A percentile compares a stretch with the other conserved stretches of the same genome.
These are phyloP conservation scores for Pseudozyma hubeiensis DNA, from an alignment of 1,284 basidiomycete genomes.

Conservation along the genomic window DNA sequence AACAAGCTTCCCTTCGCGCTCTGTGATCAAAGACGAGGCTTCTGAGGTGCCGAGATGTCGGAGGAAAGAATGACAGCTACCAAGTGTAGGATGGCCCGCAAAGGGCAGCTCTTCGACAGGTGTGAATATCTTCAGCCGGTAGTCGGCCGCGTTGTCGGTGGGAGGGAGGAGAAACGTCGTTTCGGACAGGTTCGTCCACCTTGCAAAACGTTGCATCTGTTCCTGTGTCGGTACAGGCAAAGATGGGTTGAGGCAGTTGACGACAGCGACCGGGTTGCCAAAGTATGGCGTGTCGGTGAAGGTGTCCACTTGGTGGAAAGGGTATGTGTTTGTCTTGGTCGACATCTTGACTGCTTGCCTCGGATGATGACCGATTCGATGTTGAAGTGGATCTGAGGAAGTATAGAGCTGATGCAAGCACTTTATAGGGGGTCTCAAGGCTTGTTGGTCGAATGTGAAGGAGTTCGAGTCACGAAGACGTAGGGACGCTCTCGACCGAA, in stretches of 20 bases:
- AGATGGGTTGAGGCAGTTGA: slow-evolving; percentile 37
- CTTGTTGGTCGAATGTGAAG: not conserved
- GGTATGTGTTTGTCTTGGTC: slow-evolving; percentile 13
- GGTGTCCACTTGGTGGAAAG: slow-evolving; percentile 57
- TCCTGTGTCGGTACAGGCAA: slow-evolving; percentile 24
- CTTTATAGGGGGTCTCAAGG: not conserved
- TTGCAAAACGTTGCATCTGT: slow-evolving; percentile 54
- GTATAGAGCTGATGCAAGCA: too few species aligned
- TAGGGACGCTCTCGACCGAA: not conserved
- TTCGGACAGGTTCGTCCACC: slow-evolving; percentile 63
- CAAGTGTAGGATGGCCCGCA: slow-evolving; percentile 62
- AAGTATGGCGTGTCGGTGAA: slow-evolving; percentile 50
- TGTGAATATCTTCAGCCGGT: slow-evolving; percentile 59
- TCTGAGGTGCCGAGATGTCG: slow-evolving; percentile 23
- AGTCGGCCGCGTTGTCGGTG: slow-evolving; percentile 40
- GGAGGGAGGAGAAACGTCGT: slow-evolving; percentile 59
- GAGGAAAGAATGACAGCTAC: slow-evolving; percentile 51
- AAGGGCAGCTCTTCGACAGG: slow-evolving; percentile 57
- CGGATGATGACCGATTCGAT: not conserved
- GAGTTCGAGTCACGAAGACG: not conserved
- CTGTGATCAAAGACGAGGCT: not conserved
- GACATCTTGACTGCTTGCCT: slow-evolving; percentile 9
- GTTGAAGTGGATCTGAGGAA: too few species aligned
- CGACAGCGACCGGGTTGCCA: slow-evolving; percentile 63
- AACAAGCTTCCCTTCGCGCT: slow-evolving; percentile 27